phyloP scores from a whole-genome alignment of 768 basidiomycete species.

The Fomitopsis serialis region DNA sequence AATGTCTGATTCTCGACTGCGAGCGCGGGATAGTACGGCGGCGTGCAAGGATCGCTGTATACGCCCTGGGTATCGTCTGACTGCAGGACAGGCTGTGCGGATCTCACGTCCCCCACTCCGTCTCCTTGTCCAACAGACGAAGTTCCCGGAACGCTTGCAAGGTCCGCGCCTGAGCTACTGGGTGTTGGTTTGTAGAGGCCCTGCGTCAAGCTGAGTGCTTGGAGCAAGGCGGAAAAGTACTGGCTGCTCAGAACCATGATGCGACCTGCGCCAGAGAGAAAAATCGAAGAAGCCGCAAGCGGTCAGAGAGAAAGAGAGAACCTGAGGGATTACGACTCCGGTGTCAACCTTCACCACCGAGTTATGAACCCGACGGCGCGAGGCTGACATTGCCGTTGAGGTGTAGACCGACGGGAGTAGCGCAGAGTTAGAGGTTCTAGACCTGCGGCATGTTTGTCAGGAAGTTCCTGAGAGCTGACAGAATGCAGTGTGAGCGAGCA shows the following conservation, averaged over 20 bases:
- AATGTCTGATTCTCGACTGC: slow-evolving; percentile 30
- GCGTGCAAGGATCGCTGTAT: not conserved
- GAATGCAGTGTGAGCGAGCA: too few relatives aligned
- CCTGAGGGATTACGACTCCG: not conserved
- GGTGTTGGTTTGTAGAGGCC: slow-evolving; percentile 26
- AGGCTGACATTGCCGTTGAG: too few relatives aligned
- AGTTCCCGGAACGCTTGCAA: not conserved
- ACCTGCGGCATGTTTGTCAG: too few relatives aligned
- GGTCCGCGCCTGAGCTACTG: not conserved
- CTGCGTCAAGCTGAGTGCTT: slow-evolving; percentile 26
- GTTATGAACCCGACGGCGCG: not conserved
- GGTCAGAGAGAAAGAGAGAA: not conserved
- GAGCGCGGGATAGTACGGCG: not conserved
- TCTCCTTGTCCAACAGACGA: not conserved
- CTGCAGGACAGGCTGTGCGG: not conserved
- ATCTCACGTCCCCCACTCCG: not conserved
- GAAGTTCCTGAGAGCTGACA: too few relatives aligned
- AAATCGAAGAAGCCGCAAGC: not conserved
- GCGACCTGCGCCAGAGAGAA: not conserved
- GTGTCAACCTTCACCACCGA: too few relatives aligned
- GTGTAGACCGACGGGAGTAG: too few relatives aligned
- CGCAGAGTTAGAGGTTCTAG: too few relatives aligned
- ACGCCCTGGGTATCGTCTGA: not conserved
- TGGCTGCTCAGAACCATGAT: slow-evolving; percentile 22
- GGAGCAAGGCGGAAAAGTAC: slow-evolving; percentile 25